Percentiles rank a stretch among this genome's conserved stretches.
Evolutionary conservation across 1,284 basidiomycete species (phyloP).

Genomic region (Trametes hirsuta): DNA sequence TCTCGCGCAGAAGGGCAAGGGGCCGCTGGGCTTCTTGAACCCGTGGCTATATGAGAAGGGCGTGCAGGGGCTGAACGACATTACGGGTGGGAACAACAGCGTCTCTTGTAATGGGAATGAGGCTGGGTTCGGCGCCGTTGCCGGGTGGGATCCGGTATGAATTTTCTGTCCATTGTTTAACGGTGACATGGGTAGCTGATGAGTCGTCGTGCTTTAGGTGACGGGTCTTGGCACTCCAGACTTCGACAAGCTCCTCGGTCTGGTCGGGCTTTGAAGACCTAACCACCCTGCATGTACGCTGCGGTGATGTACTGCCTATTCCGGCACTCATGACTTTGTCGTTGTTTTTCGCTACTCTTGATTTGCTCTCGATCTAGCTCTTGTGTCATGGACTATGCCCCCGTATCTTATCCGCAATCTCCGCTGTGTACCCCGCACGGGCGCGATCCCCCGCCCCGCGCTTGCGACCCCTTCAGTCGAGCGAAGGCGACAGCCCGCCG

Average conservation of each 20-base stretch:
- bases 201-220: constrained; percentile 6
- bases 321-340: background rate
- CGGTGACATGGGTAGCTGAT: background rate
- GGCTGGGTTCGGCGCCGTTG: constrained; percentile 44
- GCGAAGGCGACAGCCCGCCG: no score
- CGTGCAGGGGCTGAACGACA: constrained; percentile 26
- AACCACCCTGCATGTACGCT: no score
- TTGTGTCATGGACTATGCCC: no score
- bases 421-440: no score
- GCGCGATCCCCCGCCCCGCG: no score
- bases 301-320: background rate
- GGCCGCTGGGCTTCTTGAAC: constrained; percentile 50
- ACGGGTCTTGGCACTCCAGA: constrained; percentile 25
- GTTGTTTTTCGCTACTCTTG: background rate
- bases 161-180: background rate
- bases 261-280: constrained; percentile 11
- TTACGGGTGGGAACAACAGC: constrained; percentile 27
- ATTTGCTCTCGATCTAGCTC: background rate
- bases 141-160: constrained; percentile 45
- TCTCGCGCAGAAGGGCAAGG: constrained; percentile 43
- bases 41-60: constrained; percentile 40
- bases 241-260: constrained; percentile 18
- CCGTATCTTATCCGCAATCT: no score
- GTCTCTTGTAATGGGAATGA: constrained; percentile 36
- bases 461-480: no score